phyloP scores from a whole-genome alignment of 2,329 filamentous ascomycete species.

The Fusarium tupiense region DNA sequence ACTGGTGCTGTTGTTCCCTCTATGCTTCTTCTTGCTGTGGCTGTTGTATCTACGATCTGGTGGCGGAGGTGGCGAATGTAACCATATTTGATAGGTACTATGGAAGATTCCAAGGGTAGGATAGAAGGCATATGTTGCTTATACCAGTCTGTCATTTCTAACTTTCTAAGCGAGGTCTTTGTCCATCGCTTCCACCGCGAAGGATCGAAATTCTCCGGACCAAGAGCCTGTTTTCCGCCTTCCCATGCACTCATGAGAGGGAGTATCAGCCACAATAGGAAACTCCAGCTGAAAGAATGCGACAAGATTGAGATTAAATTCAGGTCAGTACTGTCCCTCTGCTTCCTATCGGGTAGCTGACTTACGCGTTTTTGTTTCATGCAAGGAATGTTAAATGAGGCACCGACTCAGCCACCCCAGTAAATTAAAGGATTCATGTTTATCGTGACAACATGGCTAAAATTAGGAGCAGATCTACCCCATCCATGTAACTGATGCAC shows the following conservation, averaged over 20 bases:
- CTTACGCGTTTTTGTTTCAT: background rate
- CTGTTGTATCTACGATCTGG: background rate
- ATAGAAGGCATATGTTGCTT: rapidly evolving
- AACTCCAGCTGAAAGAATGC: background rate
- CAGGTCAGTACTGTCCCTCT: background rate
- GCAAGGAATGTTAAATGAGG: background rate
- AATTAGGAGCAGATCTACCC: background rate
- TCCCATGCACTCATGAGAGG: background rate
- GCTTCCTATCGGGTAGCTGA: background rate
- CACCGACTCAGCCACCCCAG: background rate
- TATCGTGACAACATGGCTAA: background rate
- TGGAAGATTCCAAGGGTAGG: too few relatives aligned
- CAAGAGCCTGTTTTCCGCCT: too few relatives aligned
- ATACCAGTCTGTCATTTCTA: background rate
- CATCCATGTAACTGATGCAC: rapidly evolving
- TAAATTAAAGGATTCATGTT: background rate
- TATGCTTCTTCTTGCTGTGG: background rate
- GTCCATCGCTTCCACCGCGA: rapidly evolving
- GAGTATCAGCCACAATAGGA: background rate
- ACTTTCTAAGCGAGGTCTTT: rapidly evolving
- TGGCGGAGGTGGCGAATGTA: background rate
- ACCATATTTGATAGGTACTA: too few relatives aligned
- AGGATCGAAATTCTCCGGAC: background rate
- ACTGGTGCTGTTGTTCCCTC: background rate
- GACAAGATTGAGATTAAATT: background rate